These are phyloP conservation scores for Ricinus communis DNA, from an alignment of 345 rosid genomes.

Conservation along the genomic window DNA sequence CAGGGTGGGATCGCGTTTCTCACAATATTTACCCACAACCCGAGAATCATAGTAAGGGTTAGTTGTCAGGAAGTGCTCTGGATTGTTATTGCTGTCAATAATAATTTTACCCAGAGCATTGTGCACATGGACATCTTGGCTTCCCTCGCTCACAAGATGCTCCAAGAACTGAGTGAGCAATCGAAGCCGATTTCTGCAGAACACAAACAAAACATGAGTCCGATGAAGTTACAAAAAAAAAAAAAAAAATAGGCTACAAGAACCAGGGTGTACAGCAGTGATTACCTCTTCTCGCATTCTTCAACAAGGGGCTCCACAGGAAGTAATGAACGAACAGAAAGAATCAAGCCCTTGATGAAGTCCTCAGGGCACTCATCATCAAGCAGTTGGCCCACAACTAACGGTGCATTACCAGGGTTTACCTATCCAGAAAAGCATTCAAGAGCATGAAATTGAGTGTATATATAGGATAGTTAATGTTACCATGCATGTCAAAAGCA, in stretches of 20 bases:
- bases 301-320: constrained; percentile 88
- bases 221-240: not conserved
- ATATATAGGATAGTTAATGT: not conserved
- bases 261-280: too few relatives aligned
- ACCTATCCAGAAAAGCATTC: constrained; percentile 47
- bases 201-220: constrained; percentile 27
- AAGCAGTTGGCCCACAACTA: constrained; percentile 85
- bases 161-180: constrained; percentile 98
- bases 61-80: constrained; percentile 97
- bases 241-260: not conserved
- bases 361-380: constrained; percentile 99
- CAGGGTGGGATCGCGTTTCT: constrained; percentile 98
- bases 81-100: constrained; percentile 97
- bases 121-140: constrained; percentile 98
- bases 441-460: not conserved
- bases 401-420: constrained; percentile 97
- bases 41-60: constrained; percentile 97
- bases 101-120: constrained; percentile 99
- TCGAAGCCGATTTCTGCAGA: constrained; percentile 92
- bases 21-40: constrained; percentile 98
- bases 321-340: constrained; percentile 78
- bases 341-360: constrained; percentile 95
- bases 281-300: constrained; percentile 85
- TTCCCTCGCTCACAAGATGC: constrained; percentile 99
- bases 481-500: not conserved